Base-by-base conservation (phyloP, 306 rosid genomes). In the Betula pendula region DNA sequence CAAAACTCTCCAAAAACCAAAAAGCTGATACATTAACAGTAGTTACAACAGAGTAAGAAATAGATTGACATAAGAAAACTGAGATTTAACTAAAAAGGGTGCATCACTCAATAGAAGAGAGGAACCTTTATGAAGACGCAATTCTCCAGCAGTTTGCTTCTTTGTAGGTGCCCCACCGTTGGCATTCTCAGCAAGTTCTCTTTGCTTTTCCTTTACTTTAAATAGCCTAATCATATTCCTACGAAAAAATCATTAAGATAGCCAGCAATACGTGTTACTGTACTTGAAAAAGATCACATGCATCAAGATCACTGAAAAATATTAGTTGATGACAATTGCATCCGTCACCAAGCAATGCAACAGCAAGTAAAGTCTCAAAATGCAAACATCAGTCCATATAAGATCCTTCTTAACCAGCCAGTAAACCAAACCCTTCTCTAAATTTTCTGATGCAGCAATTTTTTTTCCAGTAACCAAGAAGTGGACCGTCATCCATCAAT, bases 111-210 rank as follows among this genome's bases (percentile, higher is more conserved):
- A 78, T 25, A 43, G 22, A 75, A 58, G 19, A 72, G 22, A 49
- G 38, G 70, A 65, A 92, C 98, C 98, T 92, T 86, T 92, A 79
- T 94, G 93, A 83, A 94, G 97, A 80, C 97, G 98, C 86, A 94
- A 75, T 77, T 94, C 97, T 70, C 98, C 98, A 72, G 98, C 97
- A 81, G 87, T 82, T 83, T 90, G 98, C 84, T 89, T 94, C 96
- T 92, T 94, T 9, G 73, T 60, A 8, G 90, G 93, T 55, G 82
- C 76, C 40, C 94, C 97, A 5, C 88, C 89, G 79, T 75, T 82
- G 44, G 94, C 88, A 84, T 85, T 90, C 74, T 89, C 97, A 24
- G 94, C 94, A 58, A 84, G 96, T 74, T 94, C 96, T 84, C 92
- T 86, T 84, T 92, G 98, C 74, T 90, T 94, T 77, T 92, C 98